A percentile compares a stretch with the other conserved stretches of the same genome.
Conservation (phyloP, 2,329 filamentous ascomycete genomes). For the Trichoderma simmonsii region DNA sequence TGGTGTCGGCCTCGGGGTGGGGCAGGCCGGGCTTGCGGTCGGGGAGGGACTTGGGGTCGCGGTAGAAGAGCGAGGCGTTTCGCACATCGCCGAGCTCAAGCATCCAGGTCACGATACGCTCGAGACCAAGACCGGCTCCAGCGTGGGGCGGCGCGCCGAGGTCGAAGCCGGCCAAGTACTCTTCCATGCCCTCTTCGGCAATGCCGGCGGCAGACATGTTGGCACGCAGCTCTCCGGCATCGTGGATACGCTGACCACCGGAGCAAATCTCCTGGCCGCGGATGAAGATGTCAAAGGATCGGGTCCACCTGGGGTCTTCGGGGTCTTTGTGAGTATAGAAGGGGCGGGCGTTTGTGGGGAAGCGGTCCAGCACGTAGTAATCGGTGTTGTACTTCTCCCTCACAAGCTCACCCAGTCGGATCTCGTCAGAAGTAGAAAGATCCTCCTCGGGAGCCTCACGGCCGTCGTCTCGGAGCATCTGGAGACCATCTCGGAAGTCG, state of each 20-base stretch:
- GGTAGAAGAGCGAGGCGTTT: conserved; percentile 80
- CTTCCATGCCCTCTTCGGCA: conserved; percentile 77
- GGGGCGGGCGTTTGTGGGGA: conserved; percentile 76
- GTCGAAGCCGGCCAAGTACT: conserved; percentile 85
- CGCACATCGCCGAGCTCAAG: conserved; percentile 86
- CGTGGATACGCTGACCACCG: conserved; percentile 89
- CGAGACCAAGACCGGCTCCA: conserved; percentile 84
- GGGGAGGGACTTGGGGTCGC: conserved; percentile 84
- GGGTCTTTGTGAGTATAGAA: conserved; percentile 90
- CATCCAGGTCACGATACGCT: conserved; percentile 83
- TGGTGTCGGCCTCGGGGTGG: conserved; percentile 83
- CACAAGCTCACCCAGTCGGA: conserved; percentile 77
- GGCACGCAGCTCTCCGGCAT: conserved; percentile 67
- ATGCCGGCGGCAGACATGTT: conserved; percentile 76
- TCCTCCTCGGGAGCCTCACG: conserved; percentile 74
- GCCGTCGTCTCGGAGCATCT: conserved; percentile 79
- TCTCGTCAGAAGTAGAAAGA: conserved; percentile 80
- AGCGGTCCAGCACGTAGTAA: conserved; percentile 93
- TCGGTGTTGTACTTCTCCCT: conserved; percentile 85
- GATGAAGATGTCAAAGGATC: conserved; percentile 93
- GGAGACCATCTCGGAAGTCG: conserved; percentile 73
- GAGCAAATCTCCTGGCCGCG: conserved; percentile 90
- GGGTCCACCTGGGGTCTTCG: conserved; percentile 69
- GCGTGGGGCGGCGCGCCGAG: conserved; percentile 87
- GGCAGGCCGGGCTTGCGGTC: conserved; percentile 64